Percentiles rank a stretch among this genome's conserved stretches.
These are phyloP conservation scores for Diaporthe amygdali DNA, from an alignment of 2,329 filamentous ascomycete species.

Conservation along the genomic window DNA sequence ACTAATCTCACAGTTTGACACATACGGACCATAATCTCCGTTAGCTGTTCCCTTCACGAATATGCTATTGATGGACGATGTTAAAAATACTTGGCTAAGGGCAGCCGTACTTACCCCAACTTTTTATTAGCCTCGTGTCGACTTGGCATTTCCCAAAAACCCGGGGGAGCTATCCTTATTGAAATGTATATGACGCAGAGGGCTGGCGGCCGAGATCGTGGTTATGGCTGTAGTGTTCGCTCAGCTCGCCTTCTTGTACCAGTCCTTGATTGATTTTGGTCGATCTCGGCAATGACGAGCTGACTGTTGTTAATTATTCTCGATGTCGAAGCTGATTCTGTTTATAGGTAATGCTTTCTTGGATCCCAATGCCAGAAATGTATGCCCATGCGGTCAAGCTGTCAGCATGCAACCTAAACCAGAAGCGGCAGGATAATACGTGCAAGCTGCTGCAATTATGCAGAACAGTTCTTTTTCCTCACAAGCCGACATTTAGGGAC, in stretches of 20 bases:
- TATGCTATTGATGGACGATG: not conserved
- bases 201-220: not conserved
- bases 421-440: not conserved
- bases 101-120: not conserved
- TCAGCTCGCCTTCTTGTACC: not conserved
- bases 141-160: not conserved
- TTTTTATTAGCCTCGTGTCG: not conserved
- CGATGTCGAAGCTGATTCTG: not conserved
- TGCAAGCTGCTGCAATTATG: not conserved
- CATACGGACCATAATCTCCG: not conserved
- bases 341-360: not conserved
- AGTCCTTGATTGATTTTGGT: not conserved
- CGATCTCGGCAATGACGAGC: not conserved
- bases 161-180: not conserved
- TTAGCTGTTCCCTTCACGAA: not conserved
- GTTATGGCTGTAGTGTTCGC: too few species aligned
- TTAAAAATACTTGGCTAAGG: too few species aligned
- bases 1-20: not conserved
- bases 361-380: not conserved
- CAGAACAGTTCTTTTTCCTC: not conserved
- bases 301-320: not conserved
- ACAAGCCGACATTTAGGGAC: not conserved
- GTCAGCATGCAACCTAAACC: not conserved
- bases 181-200: not conserved
- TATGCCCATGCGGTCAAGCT: not conserved